phyloP scores from a whole-genome alignment of 352 stramenopile species.

The Phytophthora tentaculata region DNA sequence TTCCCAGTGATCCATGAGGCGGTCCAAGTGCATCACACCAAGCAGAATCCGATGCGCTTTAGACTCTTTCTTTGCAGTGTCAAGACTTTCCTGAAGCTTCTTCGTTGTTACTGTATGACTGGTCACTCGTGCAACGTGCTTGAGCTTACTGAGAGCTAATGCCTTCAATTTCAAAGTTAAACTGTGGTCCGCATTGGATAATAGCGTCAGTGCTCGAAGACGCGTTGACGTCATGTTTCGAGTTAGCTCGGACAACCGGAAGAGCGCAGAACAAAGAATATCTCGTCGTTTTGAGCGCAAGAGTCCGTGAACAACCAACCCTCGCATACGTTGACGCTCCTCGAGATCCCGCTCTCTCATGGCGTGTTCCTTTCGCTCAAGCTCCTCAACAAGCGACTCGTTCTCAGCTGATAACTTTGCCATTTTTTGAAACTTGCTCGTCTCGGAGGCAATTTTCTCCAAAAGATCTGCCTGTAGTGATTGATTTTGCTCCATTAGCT shows the following conservation, averaged over 20 bases:
- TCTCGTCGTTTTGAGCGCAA: conserved; percentile 44
- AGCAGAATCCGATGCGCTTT: conserved; percentile 19
- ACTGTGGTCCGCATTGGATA: conserved; percentile 14
- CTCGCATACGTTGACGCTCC: conserved; percentile 33
- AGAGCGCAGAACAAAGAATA: conserved; percentile 31
- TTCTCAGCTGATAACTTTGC: conserved; percentile 66
- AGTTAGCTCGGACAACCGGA: conserved; percentile 32
- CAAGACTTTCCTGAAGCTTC: conserved; percentile 24
- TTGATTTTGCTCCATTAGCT: conserved; percentile 77
- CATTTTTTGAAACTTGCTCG: conserved; percentile 74
- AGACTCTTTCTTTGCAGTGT: conserved; percentile 7
- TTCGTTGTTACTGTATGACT: conserved; percentile 7
- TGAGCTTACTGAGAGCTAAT: conserved; percentile 33
- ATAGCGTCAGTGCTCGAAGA: conserved; percentile 25
- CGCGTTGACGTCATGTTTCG: conserved; percentile 21
- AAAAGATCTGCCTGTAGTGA: conserved; percentile 67
- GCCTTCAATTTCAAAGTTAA: conserved; percentile 30
- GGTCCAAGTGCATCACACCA: conserved; percentile 30
- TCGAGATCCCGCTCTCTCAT: conserved; percentile 39
- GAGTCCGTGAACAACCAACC: conserved; percentile 36
- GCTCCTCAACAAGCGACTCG: conserved; percentile 57
- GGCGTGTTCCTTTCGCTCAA: conserved; percentile 50
- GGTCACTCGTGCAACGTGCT: conserved; percentile 7
- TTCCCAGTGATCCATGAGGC: conserved; percentile 31
- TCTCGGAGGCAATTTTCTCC: conserved; percentile 71